A percentile compares a stretch with the other conserved stretches of the same genome.
Evolutionary conservation across 192 early-diverging fungal species (phyloP).

Genomic region (Backusella liffmaniae): DNA sequence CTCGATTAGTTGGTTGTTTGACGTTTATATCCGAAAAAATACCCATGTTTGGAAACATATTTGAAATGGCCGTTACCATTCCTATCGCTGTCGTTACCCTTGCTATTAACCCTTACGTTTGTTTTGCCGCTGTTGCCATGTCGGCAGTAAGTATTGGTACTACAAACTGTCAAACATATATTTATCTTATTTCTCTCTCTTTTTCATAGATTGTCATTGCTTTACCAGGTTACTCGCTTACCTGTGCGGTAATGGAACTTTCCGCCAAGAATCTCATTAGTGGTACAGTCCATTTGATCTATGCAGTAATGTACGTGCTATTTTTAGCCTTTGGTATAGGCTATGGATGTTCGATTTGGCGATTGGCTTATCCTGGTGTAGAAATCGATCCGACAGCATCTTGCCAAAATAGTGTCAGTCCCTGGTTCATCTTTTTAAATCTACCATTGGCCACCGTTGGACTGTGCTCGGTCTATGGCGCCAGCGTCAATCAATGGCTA

Average conservation of each 20-base stretch:
- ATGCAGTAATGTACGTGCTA: conserved; percentile 77
- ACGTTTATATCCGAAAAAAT: conserved; percentile 63
- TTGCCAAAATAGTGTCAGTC: conserved; percentile 25
- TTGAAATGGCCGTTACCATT: conserved; percentile 68
- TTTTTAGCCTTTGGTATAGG: conserved; percentile 75
- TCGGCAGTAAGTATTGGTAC: conserved; percentile 41
- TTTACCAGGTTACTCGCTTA: conserved; percentile 76
- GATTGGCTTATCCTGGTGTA: neutral
- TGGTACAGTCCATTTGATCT: conserved; percentile 81
- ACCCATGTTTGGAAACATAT: conserved; percentile 65
- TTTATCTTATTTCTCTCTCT: neutral
- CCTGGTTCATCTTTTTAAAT: conserved; percentile 43
- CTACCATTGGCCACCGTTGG: conserved; percentile 39
- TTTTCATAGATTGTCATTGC: conserved; percentile 45
- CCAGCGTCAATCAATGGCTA: conserved; percentile 60
- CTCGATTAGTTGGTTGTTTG: conserved; percentile 53
- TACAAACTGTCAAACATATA: too few relatives aligned
- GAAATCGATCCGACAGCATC: conserved; percentile 18
- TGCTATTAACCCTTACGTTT: conserved; percentile 57
- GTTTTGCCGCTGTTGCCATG: conserved; percentile 61
- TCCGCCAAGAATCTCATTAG: conserved; percentile 85
- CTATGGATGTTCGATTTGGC: conserved; percentile 36
- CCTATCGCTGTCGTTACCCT: conserved; percentile 61
- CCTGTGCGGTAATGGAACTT: conserved; percentile 84
- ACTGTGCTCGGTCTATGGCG: conserved; percentile 58